A percentile compares a stretch with the other conserved stretches of the same genome.
These are phyloP conservation scores for Hordeum marinum DNA, from an alignment of 176 grass and related monocot genomes.

Conservation along the genomic window DNA sequence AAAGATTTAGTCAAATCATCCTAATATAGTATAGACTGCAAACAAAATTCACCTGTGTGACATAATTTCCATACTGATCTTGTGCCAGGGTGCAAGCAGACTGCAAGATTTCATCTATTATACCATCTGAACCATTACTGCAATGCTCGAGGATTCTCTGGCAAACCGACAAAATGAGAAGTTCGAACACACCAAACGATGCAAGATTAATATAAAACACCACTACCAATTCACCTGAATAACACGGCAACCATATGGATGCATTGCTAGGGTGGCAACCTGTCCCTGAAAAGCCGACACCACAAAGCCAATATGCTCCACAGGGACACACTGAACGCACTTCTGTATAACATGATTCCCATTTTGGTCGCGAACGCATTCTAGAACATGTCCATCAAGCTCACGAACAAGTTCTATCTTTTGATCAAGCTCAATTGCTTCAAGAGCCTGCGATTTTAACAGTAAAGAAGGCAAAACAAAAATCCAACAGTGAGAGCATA, in stretches of 20 bases:
- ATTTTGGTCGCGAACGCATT: constrained; percentile 89
- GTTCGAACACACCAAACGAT: background rate
- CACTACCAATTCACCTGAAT: constrained; percentile 67
- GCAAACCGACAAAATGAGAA: background rate
- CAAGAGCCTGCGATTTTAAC: constrained; percentile 61
- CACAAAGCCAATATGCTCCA: constrained; percentile 75
- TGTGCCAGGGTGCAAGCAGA: constrained; percentile 75
- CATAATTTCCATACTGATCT: constrained; percentile 98
- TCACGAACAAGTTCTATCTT: constrained; percentile 73
- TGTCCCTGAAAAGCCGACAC: constrained; percentile 80
- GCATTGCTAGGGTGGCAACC: constrained; percentile 73
- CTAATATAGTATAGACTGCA: background rate
- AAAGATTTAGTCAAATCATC: background rate
- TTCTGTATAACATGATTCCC: constrained; percentile 99
- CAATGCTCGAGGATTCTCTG: constrained; percentile 90
- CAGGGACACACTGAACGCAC: constrained; percentile 88
- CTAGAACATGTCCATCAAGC: constrained; percentile 83
- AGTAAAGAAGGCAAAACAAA: constrained; percentile 16
- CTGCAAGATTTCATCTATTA: constrained; percentile 90
- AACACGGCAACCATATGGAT: constrained; percentile 93
- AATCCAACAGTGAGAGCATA: constrained; percentile 5
- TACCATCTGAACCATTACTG: constrained; percentile 52
- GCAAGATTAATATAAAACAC: background rate
- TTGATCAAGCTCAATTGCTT: constrained; percentile 87
- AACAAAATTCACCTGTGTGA: constrained; percentile 63